These are phyloP conservation scores for Apiotrichum montevideense DNA, from an alignment of 1,284 basidiomycete genomes.

Conservation along the genomic window DNA sequence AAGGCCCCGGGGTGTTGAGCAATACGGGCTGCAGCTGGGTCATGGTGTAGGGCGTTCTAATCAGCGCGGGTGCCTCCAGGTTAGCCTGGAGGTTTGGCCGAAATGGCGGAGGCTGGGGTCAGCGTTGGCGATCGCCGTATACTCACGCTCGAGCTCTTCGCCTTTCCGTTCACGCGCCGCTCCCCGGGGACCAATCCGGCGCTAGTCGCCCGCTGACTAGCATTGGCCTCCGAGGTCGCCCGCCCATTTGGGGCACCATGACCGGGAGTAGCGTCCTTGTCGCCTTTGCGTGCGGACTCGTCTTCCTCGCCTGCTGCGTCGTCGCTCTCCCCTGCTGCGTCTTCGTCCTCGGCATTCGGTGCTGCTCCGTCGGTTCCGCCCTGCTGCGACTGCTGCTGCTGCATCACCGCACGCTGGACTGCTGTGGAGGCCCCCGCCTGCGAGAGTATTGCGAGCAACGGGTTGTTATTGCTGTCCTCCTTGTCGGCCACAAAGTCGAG, in stretches of 20 bases:
- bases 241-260: constrained; percentile 21
- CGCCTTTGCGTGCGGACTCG: constrained; percentile 7
- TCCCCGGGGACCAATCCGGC: constrained; percentile 18
- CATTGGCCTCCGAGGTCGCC: constrained; percentile 17
- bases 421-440: constrained; percentile 10
- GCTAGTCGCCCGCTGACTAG: constrained; percentile 19
- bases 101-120: constrained; percentile 29
- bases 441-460: constrained; percentile 23
- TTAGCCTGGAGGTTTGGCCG: constrained; percentile 38
- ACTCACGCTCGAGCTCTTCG: constrained; percentile 21
- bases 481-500: constrained; percentile 83
- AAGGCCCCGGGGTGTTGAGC: constrained; percentile 31
- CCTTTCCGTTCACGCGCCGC: constrained; percentile 18
- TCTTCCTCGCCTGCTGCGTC: constrained; percentile 26
- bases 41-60: constrained; percentile 75
- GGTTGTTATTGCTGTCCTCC: constrained; percentile 56
- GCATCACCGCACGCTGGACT: constrained; percentile 15
- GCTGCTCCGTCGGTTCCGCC: neutral
- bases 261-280: constrained; percentile 4
- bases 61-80: constrained; percentile 56
- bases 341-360: constrained; percentile 28
- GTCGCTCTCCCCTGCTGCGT: constrained; percentile 38
- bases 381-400: constrained; percentile 4
- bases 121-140: neutral
- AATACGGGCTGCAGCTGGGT: constrained; percentile 29